Evolutionary conservation across 257 asterid genomes (phyloP).

Genomic region (Solanum megistacrolobum): DNA sequence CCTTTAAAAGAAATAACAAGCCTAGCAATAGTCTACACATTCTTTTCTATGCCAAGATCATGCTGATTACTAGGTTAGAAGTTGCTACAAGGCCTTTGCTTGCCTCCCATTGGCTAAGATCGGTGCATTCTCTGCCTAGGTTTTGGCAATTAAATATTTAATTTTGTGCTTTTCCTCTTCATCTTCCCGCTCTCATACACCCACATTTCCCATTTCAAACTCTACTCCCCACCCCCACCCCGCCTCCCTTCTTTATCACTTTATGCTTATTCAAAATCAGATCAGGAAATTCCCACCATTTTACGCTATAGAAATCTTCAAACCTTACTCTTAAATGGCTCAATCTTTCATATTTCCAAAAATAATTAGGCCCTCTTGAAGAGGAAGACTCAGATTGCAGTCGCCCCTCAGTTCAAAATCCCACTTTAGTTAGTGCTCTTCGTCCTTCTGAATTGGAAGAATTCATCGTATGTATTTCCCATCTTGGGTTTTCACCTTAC

Average conservation of each 20-base stretch:
- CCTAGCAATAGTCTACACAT: too few relatives aligned
- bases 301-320: not conserved
- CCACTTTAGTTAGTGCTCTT: slow-evolving; percentile 27
- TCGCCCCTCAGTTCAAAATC: slow-evolving; percentile 39
- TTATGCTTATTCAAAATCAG: too few relatives aligned
- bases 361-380: not conserved
- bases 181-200: not conserved
- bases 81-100: not conserved
- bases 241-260: too few relatives aligned
- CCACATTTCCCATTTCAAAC: too few relatives aligned
- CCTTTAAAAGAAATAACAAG: too few relatives aligned
- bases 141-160: not conserved
- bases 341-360: slow-evolving; percentile 63
- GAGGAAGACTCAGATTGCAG: slow-evolving; percentile 35
- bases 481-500: not conserved
- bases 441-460: slow-evolving; percentile 68
- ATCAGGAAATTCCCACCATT: not conserved
- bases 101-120: not conserved
- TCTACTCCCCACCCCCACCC: too few relatives aligned
- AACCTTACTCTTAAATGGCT: slow-evolving; percentile 29
- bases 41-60: too few relatives aligned
- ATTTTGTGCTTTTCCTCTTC: not conserved
- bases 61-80: too few relatives aligned
- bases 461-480: slow-evolving; percentile 5
- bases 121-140: not conserved